A percentile compares a stretch with the other conserved stretches of the same genome.
Evolutionary conservation across 2,329 filamentous ascomycete species (phyloP).

Genomic region (Ophiostoma australiae): DNA sequence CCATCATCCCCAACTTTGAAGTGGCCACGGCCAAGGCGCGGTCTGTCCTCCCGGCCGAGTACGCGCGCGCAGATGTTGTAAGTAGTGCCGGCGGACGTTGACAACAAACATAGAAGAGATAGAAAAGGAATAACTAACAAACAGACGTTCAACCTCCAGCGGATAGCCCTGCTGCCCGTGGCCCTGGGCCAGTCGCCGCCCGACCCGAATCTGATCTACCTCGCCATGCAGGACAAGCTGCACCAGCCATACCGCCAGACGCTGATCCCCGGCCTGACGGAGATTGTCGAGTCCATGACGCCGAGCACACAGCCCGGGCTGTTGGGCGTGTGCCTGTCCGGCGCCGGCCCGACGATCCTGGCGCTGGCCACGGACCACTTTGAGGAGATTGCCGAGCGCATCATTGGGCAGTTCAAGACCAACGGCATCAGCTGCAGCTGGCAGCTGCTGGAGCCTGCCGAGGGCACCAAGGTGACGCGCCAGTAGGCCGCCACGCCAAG

Average conservation of each 20-base stretch:
- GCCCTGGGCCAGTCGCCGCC: constrained; percentile 86
- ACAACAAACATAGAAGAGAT: no score
- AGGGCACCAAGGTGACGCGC: constrained; percentile 52
- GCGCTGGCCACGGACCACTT: constrained; percentile 89
- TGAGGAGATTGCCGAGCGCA: constrained; percentile 73
- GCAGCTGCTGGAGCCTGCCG: constrained; percentile 82
- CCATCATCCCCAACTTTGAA: constrained; percentile 93
- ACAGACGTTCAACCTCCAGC: constrained; percentile 84
- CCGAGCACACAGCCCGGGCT: constrained; percentile 81
- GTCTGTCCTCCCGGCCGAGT: constrained; percentile 73
- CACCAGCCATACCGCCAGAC: constrained; percentile 93
- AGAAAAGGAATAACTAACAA: not conserved
- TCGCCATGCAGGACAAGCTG: constrained; percentile 97
- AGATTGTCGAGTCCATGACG: constrained; percentile 87
- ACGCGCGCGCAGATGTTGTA: constrained; percentile 78
- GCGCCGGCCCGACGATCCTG: constrained; percentile 90
- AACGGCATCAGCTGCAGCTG: constrained; percentile 76
- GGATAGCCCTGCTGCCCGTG: constrained; percentile 83
- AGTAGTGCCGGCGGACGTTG: no score
- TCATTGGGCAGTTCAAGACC: constrained; percentile 67
- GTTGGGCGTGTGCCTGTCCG: constrained; percentile 88
- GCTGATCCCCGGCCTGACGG: constrained; percentile 83
- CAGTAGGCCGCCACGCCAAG: not conserved
- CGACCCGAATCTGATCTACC: constrained; percentile 88
- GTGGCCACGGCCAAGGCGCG: constrained; percentile 91